phyloP scores from a whole-genome alignment of 2,329 filamentous ascomycete species.

The Cladophialophora bantiana region DNA sequence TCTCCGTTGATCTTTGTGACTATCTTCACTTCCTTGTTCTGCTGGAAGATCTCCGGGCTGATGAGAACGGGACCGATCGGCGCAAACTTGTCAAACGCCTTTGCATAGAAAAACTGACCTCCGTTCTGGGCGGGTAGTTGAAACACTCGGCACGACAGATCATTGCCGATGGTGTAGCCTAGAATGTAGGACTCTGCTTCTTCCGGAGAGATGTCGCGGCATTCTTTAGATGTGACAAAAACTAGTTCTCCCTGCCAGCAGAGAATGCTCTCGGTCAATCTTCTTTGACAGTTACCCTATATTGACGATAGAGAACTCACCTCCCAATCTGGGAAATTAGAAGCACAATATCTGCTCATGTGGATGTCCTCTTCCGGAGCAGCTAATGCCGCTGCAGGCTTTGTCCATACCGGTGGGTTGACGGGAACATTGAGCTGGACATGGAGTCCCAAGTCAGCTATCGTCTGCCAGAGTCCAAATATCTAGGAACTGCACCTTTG shows the following conservation, averaged over 20 bases:
- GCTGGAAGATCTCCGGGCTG: conserved; percentile 46
- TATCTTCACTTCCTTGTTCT: conserved; percentile 44
- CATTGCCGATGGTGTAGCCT: conserved; percentile 50
- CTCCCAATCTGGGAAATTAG: conserved; percentile 20
- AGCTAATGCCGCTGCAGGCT: conserved; percentile 47
- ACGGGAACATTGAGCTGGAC: conserved; percentile 16
- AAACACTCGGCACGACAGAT: conserved; percentile 47
- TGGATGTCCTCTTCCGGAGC: conserved; percentile 42
- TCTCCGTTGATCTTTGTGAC: conserved; percentile 54
- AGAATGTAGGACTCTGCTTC: conserved; percentile 46
- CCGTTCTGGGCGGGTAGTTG: conserved; percentile 46
- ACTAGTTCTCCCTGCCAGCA: conserved; percentile 24
- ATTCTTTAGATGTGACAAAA: conserved; percentile 19
- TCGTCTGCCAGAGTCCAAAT: too few relatives aligned
- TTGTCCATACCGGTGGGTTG: conserved; percentile 43
- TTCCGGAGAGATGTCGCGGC: conserved; percentile 15
- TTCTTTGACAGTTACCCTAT: not conserved
- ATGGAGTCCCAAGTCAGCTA: not conserved
- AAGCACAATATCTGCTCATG: conserved; percentile 22
- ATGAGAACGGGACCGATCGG: conserved; percentile 52
- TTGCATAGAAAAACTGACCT: conserved; percentile 49
- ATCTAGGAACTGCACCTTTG: conserved; percentile 6
- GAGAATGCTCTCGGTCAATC: not conserved
- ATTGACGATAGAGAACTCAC: conserved; percentile 1
- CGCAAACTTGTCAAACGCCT: conserved; percentile 51